These are phyloP conservation scores for Plasmopara muralis DNA, from an alignment of 352 stramenopile species.

Conservation along the genomic window DNA sequence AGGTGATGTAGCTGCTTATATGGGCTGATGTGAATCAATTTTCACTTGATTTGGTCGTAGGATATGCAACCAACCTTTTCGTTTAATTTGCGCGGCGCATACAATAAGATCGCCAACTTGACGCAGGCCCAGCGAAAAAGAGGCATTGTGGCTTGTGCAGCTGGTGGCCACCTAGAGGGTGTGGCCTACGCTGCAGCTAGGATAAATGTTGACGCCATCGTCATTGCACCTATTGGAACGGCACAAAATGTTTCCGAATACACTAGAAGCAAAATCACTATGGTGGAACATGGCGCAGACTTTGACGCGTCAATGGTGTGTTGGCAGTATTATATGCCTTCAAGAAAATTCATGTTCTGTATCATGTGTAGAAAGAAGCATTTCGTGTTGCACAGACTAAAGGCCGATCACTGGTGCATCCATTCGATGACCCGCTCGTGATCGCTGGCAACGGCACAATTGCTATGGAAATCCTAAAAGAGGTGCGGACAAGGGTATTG, in stretches of 20 bases:
- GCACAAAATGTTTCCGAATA: slow-evolving; percentile 80
- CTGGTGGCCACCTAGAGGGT: slow-evolving; percentile 97
- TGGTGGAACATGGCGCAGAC: slow-evolving; percentile 93
- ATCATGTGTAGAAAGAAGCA: slow-evolving; percentile 69
- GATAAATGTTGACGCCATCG: slow-evolving; percentile 91
- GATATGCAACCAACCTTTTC: slow-evolving; percentile 97
- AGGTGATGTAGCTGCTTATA: slow-evolving; percentile 36
- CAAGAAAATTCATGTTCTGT: neutral
- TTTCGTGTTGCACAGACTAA: slow-evolving; percentile 88
- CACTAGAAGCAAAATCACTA: slow-evolving; percentile 78
- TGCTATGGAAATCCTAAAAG: slow-evolving; percentile 90
- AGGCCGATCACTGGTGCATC: slow-evolving; percentile 93
- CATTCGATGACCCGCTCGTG: slow-evolving; percentile 96
- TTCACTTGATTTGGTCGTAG: slow-evolving; percentile 18
- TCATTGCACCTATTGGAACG: slow-evolving; percentile 95
- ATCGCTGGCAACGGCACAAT: slow-evolving; percentile 98
- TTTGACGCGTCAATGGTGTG: slow-evolving; percentile 91
- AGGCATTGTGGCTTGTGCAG: slow-evolving; percentile 77
- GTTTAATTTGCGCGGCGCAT: slow-evolving; percentile 97
- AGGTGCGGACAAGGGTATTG: slow-evolving; percentile 23
- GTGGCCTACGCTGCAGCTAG: slow-evolving; percentile 92
- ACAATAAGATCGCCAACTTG: slow-evolving; percentile 98
- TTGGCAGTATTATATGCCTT: neutral
- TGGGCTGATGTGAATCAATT: neutral
- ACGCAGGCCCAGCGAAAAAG: slow-evolving; percentile 61